Evolutionary conservation across 139 green algal species (phyloP), one percentile per base, ranked within the genome.

Genomic region (Closterium sp.): DNA sequence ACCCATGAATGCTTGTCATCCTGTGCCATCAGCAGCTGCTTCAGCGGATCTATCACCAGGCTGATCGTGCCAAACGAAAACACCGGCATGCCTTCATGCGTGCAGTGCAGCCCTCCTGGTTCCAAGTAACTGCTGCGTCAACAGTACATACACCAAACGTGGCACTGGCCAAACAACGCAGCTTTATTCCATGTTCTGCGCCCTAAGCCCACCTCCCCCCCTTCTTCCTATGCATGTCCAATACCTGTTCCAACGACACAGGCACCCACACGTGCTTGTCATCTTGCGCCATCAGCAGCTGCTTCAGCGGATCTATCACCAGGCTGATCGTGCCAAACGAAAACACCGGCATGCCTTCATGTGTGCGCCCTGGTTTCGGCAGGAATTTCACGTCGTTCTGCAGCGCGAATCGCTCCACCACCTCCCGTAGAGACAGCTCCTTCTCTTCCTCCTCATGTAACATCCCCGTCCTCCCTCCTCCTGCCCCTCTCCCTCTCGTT

Each of bases 321-420:
- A 97, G 95, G 92, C 94, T 98, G 2, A 99, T 95, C 38, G 87
- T 45, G n/a, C 97, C 98, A 96, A 99, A 99, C 27, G 89, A 89
- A 91, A 98, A 99, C 91, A 99, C 97, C 90, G 97, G 97, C 89
- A 99, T 94, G 19, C 98, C 97, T 42, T 98, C 96, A 73, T 98
- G 94, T 22, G 93, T 89, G 31, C 97, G 96, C 2, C 97, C 97
- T n/a, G 94, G 94, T 93, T 98, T 98, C 21, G 98, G 98, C 94
- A 99, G 86, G 88, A 99, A 99, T 87, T 96, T 93, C 6, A 99
- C 85, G 27, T 97, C 96, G 24, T 96, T 94, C 88, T 99, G 96
- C 32, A 96, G 95, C 3, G 97, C 98, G 95, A 97, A 99, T 3
- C 93, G 93, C 73, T 97, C 96, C 50, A 97, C 95, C 4, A 97